Percentiles rank a stretch among this genome's conserved stretches.
Evolutionary conservation across 768 basidiomycete genomes (phyloP).

Genomic region (Russula sp.): DNA sequence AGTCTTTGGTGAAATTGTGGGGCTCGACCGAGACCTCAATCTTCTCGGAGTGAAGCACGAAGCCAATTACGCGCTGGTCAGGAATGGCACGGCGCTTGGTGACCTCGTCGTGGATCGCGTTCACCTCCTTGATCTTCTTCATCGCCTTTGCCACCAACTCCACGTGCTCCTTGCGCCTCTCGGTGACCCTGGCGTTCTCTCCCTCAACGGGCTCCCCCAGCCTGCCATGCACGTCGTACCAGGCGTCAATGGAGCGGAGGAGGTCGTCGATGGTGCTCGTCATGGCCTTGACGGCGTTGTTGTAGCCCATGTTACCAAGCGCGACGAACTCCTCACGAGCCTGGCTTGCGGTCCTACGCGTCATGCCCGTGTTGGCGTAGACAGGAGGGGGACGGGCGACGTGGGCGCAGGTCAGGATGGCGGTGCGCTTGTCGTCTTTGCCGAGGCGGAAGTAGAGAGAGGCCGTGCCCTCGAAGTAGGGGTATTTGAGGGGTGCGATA

Average conservation of each 20-base stretch:
- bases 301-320: constrained; percentile 11
- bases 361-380: constrained; percentile 23
- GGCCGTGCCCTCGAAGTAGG: constrained; percentile 35
- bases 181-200: constrained; percentile 18
- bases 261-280: constrained; percentile 7
- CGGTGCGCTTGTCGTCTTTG: constrained; percentile 24
- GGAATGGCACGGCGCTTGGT: constrained; percentile 23
- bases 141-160: constrained; percentile 20
- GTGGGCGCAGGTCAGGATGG: constrained; percentile 32
- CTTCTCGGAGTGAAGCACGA: constrained; percentile 27
- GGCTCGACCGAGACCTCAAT: constrained; percentile 26
- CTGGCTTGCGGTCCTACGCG: not conserved
- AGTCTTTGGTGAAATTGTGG: constrained; percentile 26
- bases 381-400: constrained; percentile 32
- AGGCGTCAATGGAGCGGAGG: constrained; percentile 16
- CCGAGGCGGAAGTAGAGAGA: constrained; percentile 30
- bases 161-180: not conserved
- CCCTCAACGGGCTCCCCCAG: constrained; percentile 24
- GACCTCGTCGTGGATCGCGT: constrained; percentile 27
- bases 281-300: constrained; percentile 8
- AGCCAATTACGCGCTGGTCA: constrained; percentile 30
- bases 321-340: constrained; percentile 5
- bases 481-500: too few relatives aligned
- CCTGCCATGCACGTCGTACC: constrained; percentile 22
- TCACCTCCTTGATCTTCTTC: constrained; percentile 24